A percentile compares a stretch with the other conserved stretches of the same genome.
Conservation (phyloP, 179 eudicot genomes). For the Patellifolia procumbens region DNA sequence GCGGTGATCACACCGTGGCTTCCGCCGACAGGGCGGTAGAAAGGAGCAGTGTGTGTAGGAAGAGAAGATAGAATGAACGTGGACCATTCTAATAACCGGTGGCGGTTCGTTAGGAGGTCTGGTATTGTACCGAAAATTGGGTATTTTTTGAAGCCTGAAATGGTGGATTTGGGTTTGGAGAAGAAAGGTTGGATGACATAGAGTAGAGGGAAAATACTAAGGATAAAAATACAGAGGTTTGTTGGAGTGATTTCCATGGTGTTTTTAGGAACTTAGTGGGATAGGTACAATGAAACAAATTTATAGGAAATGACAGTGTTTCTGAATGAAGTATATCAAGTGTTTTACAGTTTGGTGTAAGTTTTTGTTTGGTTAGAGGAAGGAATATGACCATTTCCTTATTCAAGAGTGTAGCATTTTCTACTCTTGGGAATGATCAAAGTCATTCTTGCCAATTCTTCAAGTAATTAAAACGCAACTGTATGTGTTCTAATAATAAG, state of each 20-base stretch:
- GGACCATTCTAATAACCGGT: constrained; percentile 73
- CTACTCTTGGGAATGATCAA: not conserved
- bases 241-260: constrained; percentile 12
- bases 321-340: too few relatives aligned
- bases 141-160: constrained; percentile 51
- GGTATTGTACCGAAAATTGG: constrained; percentile 71
- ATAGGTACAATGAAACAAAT: too few relatives aligned
- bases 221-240: too few relatives aligned
- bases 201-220: too few relatives aligned
- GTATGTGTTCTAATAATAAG: too few relatives aligned
- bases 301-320: too few relatives aligned
- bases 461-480: not conserved
- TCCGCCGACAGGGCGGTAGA: constrained; percentile 53
- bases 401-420: too few relatives aligned
- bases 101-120: constrained; percentile 57
- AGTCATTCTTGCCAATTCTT: not conserved
- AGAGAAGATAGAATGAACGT: constrained; percentile 44
- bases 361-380: too few relatives aligned
- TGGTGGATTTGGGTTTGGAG: constrained; percentile 5
- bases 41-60: constrained; percentile 58
- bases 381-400: too few relatives aligned
- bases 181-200: not conserved
- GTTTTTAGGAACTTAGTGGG: not conserved
- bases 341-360: too few relatives aligned
- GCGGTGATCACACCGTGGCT: constrained; percentile 65